Base-by-base conservation (phyloP, 441 rosid genomes). In the Arabidopsis hybrid region DNA sequence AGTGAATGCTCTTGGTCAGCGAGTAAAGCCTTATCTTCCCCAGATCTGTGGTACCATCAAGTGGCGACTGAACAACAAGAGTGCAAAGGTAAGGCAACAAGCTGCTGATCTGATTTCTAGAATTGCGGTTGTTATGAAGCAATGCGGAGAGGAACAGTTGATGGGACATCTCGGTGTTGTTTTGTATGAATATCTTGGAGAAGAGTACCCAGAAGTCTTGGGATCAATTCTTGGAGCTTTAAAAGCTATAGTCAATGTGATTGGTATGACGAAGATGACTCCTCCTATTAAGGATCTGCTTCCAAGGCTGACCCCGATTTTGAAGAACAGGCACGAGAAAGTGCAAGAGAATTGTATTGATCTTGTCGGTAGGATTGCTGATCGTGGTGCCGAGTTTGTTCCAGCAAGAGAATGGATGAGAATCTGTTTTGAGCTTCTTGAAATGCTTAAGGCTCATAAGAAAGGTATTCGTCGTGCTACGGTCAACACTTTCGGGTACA, bases 101-200 rank as follows among this genome's bases (percentile, higher is more conserved):
- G 97, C 99, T 1, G 99, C 99, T 8, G 98, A 95, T 85, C 96
- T 95, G 63, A 95, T 95, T 73, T 91, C 97, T 32, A 87, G 98
- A 75, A 89, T 95, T 51, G 99, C 95, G 65, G 97, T 95, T 75
- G 95, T 95, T 32, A 95, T 95, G 99, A 92, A 89, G 82, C 99
- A 92, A 71, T 95, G 99, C 75, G 96, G 89, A 38, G 99, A 95
- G 81, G 99, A 95, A 63, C 98, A 91, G 70, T 82, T 95, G 83
- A 92, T 95, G 99, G 99, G 98, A 39, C 99, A 95, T 87, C 96
- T 95, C n/a, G 98, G 99, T 67, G 96, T 92, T 75, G 99, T 95
- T 67, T 74, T 95, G 77, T 95, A 95, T 9, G 98, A 95, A 72
- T 95, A 91, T 80, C 80, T 95, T 78, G 99, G 99, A 64, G 99